phyloP scores from a whole-genome alignment of 805 yeast species.

The Ogataea ganodermae region DNA sequence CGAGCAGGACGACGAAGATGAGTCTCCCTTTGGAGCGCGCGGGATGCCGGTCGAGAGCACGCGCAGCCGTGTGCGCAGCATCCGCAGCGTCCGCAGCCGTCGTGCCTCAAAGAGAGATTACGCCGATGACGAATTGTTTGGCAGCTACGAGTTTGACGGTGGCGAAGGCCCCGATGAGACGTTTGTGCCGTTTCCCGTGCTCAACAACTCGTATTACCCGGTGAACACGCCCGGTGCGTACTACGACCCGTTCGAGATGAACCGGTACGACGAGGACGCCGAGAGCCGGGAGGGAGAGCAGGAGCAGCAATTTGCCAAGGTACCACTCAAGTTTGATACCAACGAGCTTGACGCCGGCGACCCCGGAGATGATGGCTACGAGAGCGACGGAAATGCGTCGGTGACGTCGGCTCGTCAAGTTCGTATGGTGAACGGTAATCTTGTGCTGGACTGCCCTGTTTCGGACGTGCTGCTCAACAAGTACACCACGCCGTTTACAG shows the following conservation, averaged over 20 bases:
- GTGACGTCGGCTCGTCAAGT: constrained; percentile 42
- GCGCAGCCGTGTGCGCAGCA: too few relatives aligned
- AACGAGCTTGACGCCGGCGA: constrained; percentile 9
- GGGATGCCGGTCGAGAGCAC: background rate
- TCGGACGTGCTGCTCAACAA: constrained; percentile 63
- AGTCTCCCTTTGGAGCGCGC: constrained; percentile 1
- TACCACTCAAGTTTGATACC: constrained; percentile 11
- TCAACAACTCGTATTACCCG: constrained; percentile 37
- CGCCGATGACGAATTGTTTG: constrained; percentile 19
- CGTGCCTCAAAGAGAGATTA: constrained; percentile 7
- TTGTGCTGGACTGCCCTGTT: constrained; percentile 87
- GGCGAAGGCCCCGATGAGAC: constrained; percentile 27
- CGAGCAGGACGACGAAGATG: constrained; percentile 11
- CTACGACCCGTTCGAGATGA: constrained; percentile 35
- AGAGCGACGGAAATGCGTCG: constrained; percentile 12
- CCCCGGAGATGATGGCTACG: constrained; percentile 13
- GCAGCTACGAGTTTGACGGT: constrained; percentile 29
- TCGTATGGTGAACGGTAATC: constrained; percentile 67
- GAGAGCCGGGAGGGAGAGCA: constrained; percentile 23
- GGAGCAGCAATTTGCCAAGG: constrained; percentile 4
- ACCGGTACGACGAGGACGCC: constrained; percentile 25
- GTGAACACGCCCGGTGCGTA: constrained; percentile 31
- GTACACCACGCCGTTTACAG: constrained; percentile 48
- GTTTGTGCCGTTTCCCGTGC: constrained; percentile 39
- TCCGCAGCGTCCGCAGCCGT: too few relatives aligned